Evolutionary conservation across 169 alveolate genomes (phyloP).

Genomic region (Theileria sp.): DNA sequence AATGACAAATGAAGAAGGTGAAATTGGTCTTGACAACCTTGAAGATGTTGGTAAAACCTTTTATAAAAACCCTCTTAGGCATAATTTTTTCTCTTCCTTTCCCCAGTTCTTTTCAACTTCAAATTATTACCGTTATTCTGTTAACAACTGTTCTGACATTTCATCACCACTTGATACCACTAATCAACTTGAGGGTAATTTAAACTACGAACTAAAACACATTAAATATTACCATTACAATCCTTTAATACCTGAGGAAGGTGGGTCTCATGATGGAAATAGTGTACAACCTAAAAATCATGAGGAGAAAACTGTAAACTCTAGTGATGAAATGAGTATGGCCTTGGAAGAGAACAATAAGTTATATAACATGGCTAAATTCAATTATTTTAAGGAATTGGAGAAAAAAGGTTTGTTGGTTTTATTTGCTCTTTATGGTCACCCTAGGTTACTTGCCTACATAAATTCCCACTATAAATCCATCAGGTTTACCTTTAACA

Average conservation of each 20-base stretch:
- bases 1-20: neutral
- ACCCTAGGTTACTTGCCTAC: slow-evolving; percentile 41
- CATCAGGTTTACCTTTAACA: slow-evolving; percentile 24
- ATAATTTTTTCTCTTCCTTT: slow-evolving; percentile 1
- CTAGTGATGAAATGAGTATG: neutral
- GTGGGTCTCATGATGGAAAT: slow-evolving; percentile 18
- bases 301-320: slow-evolving; percentile 5
- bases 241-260: slow-evolving; percentile 8
- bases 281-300: slow-evolving; percentile 19
- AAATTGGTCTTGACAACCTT: neutral
- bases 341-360: slow-evolving; percentile 4
- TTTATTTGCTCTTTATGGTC: slow-evolving; percentile 63
- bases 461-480: neutral
- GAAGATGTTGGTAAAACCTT: neutral
- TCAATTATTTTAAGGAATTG: slow-evolving; percentile 15
- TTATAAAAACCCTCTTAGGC: slow-evolving; percentile 11
- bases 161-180: neutral
- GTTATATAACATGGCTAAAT: slow-evolving; percentile 6
- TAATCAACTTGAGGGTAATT: neutral
- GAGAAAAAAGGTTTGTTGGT: slow-evolving; percentile 48
- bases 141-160: neutral
- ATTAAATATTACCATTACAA: slow-evolving; percentile 10
- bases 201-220: neutral
- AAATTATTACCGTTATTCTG: neutral
- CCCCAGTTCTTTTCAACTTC: slow-evolving; percentile 3